A percentile compares a stretch with the other conserved stretches of the same genome.
Conservation (phyloP, 495 filamentous ascomycete species). For the Cetradonia linearis region DNA sequence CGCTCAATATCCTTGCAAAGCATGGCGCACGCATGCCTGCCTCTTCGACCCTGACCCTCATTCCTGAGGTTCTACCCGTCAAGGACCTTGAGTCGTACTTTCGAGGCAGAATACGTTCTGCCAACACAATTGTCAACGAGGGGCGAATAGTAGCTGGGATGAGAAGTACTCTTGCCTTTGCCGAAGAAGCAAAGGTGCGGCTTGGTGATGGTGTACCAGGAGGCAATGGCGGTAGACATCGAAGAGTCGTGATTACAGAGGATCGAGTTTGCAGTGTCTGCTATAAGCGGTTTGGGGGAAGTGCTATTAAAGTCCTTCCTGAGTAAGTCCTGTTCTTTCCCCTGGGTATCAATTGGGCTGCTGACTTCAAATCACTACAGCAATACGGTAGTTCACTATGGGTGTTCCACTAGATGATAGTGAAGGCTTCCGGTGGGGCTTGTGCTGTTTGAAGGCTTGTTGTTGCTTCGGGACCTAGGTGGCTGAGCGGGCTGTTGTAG, state of each 20-base stretch:
- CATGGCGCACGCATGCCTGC: conserved; percentile 89
- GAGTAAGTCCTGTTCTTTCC: conserved; percentile 38
- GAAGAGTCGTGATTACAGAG: conserved; percentile 69
- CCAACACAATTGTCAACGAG: conserved; percentile 70
- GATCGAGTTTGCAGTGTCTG: conserved; percentile 86
- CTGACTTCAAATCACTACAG: conserved; percentile 30
- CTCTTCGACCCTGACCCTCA: conserved; percentile 67
- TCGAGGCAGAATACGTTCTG: conserved; percentile 77
- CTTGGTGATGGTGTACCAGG: conserved; percentile 49
- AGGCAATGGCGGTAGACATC: conserved; percentile 47
- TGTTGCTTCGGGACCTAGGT: conserved; percentile 9
- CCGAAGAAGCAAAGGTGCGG: conserved; percentile 57
- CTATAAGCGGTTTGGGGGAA: conserved; percentile 82
- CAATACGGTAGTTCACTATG: conserved; percentile 70
- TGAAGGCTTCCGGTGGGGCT: conserved; percentile 3
- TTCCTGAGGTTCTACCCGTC: conserved; percentile 71
- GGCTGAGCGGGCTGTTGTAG: conserved; percentile 35
- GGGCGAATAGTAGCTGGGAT: conserved; percentile 63
- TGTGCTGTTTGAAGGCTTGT: background rate
- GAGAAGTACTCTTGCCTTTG: conserved; percentile 60
- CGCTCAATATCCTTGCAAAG: conserved; percentile 74
- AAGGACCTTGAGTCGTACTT: conserved; percentile 83
- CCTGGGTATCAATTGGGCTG: background rate
- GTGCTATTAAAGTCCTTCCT: conserved; percentile 69
- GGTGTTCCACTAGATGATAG: conserved; percentile 50